Evolutionary conservation across 176 grass and related monocot species (phyloP).

Genomic region (Raddia distichophylla): DNA sequence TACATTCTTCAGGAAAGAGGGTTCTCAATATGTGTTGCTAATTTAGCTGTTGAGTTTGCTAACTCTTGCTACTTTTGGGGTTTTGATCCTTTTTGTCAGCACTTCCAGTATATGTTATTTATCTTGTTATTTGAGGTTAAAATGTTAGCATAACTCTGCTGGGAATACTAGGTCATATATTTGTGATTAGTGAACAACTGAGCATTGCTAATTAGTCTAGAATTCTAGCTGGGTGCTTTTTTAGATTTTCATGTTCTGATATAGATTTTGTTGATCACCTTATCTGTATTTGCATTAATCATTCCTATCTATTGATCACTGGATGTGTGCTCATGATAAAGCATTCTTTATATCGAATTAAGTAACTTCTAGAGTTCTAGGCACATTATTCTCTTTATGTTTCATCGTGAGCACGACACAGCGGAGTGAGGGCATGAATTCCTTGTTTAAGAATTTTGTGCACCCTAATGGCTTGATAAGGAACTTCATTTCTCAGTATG

Average conservation of each 20-base stretch:
- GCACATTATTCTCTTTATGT: too few relatives aligned
- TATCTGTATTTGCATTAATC: neutral
- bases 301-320: neutral
- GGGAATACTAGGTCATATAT: neutral
- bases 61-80: neutral
- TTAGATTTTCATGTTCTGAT: constrained; percentile 6
- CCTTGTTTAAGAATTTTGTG: too few relatives aligned
- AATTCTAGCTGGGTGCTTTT: constrained; percentile 8
- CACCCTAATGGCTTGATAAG: too few relatives aligned
- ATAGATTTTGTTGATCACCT: neutral
- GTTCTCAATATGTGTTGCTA: neutral
- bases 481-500: too few relatives aligned
- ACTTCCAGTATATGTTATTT: neutral
- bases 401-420: too few relatives aligned
- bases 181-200: neutral
- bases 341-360: neutral
- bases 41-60: neutral
- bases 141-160: constrained; percentile 8
- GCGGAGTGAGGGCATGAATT: too few relatives aligned
- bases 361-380: neutral
- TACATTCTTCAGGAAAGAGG: neutral
- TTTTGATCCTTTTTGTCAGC: neutral
- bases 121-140: neutral
- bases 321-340: neutral
- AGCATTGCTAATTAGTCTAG: neutral